Conservation (phyloP, 2,329 filamentous ascomycete genomes). For the Bretziella fagacearum region DNA sequence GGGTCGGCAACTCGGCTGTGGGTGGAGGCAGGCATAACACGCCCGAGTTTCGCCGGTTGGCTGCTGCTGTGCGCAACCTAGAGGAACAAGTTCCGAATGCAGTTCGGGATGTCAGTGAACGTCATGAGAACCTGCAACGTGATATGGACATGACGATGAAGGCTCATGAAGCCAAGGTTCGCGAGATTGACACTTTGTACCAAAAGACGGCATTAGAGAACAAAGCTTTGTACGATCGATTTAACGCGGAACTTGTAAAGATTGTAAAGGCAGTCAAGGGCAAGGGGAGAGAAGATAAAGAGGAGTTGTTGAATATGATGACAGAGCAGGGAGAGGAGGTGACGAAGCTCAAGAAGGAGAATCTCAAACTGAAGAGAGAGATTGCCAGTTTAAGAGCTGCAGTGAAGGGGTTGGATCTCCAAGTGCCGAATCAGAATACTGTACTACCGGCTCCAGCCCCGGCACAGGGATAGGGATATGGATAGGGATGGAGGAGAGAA, state of each 20-base stretch:
- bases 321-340: slow-evolving; percentile 63
- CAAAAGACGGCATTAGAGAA: slow-evolving; percentile 81
- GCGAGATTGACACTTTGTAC: slow-evolving; percentile 74
- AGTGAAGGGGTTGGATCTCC: slow-evolving; percentile 19
- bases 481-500: neutral
- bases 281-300: slow-evolving; percentile 59
- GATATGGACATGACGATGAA: slow-evolving; percentile 58
- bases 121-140: slow-evolving; percentile 45
- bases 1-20: slow-evolving; percentile 20
- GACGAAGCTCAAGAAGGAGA: slow-evolving; percentile 66
- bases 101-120: slow-evolving; percentile 40
- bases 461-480: neutral
- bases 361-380: slow-evolving; percentile 65
- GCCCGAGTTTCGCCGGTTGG: slow-evolving; percentile 32
- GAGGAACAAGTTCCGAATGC: slow-evolving; percentile 48
- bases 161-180: slow-evolving; percentile 60
- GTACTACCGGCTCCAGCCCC: neutral
- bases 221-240: slow-evolving; percentile 76
- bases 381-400: slow-evolving; percentile 50
- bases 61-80: slow-evolving; percentile 44
- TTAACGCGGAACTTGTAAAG: slow-evolving; percentile 78
- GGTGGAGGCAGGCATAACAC: slow-evolving; percentile 22
- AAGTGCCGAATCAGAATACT: slow-evolving; percentile 4
- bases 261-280: slow-evolving; percentile 60
- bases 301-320: slow-evolving; percentile 55